Evolutionary conservation across 352 stramenopile genomes (phyloP).

Genomic region (Phytophthora sojae): DNA sequence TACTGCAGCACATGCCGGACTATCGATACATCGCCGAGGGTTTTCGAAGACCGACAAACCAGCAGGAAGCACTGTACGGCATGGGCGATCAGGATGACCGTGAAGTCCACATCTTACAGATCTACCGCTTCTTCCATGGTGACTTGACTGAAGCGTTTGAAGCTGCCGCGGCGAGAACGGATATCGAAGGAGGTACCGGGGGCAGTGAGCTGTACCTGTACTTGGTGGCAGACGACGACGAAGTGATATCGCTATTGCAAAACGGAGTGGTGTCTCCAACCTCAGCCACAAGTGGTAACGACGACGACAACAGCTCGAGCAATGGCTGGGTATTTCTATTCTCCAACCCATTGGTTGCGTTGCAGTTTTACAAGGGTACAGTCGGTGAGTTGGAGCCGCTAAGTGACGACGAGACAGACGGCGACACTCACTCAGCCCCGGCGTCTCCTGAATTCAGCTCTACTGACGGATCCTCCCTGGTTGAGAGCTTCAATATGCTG

Average conservation of each 20-base stretch:
- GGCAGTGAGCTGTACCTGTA: constrained; percentile 56
- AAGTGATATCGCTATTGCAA: constrained; percentile 46
- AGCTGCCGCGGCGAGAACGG: constrained; percentile 3
- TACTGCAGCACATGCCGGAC: constrained; percentile 55
- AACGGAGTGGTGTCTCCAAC: constrained; percentile 34
- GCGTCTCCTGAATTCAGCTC: constrained; percentile 11
- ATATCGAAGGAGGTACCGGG: constrained; percentile 20
- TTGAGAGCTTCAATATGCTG: constrained; percentile 48
- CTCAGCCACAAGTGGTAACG: neutral
- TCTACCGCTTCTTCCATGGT: constrained; percentile 58
- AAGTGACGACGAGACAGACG: constrained; percentile 26
- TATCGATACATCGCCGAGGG: constrained; percentile 52
- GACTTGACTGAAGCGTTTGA: constrained; percentile 45
- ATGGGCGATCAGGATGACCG: constrained; percentile 2
- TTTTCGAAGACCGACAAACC: constrained; percentile 32
- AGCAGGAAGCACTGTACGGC: constrained; percentile 1
- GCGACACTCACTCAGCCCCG: constrained; percentile 5
- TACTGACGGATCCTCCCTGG: constrained; percentile 2
- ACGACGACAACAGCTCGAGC: neutral
- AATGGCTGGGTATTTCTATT: constrained; percentile 51
- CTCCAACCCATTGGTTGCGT: constrained; percentile 39
- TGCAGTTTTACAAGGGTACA: constrained; percentile 45
- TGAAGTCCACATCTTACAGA: constrained; percentile 45
- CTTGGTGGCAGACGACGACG: constrained; percentile 39
- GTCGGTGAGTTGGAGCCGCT: constrained; percentile 33